Evolutionary conservation across 139 green algal species (phyloP), one percentile per base, ranked within the genome.

Genomic region (Chlamydomonas sp.): DNA sequence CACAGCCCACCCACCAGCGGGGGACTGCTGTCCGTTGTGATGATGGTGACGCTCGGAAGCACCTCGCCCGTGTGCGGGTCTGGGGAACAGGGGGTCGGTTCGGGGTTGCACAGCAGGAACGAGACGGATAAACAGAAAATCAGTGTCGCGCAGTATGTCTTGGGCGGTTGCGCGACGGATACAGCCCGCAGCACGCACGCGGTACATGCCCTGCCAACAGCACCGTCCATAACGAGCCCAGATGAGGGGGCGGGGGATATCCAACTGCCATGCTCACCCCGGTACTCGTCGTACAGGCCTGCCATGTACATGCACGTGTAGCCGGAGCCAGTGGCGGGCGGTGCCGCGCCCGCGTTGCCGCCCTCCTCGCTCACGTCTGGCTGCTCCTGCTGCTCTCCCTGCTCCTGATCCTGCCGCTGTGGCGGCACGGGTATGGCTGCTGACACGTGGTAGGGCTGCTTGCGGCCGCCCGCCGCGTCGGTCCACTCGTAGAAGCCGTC

Each of bases 401-500:
- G 60, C 60, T 60, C 8, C 15, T 8, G 78, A 14, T 10, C 78
- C 61, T 12, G 71, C 71, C 4, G 83, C 49, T 18, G 77, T 79
- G 9, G 73, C 73, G 20, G 78, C 6, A 18, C 14, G 63, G 78
- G 16, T 9, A 57, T 6, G 15, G 31, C 31, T 64, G 57, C 8
- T 80, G 76, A 63, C 20, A 97, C 88, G 87, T 95, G 96, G 89
- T 95, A 97, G 0, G 95, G 96, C 90, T 98, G 96, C 92, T 96
- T 97, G 20, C 64, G 64, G 80, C 88, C 88, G 62, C 71, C 93
- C 90, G 59, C 82, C 66, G 91, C 94, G 76, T 94, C 85, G n/a
- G 90, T 89, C 96, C 96, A 98, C 88, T 98, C 96, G 86, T 97
- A 98, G 73, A 98, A 98, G 12, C 95, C 96, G 59, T 97, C 85